Evolutionary conservation across 1,284 basidiomycete genomes (phyloP).

Genomic region (Pyrrhoderma noxium): DNA sequence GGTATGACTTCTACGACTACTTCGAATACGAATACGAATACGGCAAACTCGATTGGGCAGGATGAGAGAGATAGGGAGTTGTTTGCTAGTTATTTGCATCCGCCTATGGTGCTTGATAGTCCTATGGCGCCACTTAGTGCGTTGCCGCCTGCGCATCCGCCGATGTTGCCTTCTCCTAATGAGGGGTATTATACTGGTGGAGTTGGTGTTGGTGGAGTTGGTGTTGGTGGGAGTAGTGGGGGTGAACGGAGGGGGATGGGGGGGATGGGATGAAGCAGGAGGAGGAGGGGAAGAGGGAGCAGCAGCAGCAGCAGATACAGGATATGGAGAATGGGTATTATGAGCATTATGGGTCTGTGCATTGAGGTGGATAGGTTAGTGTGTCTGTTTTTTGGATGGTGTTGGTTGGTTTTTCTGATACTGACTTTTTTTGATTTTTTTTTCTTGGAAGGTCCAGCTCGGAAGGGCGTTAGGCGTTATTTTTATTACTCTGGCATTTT

Average conservation of each 20-base stretch:
- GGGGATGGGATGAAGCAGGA: neutral
- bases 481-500: too few species aligned
- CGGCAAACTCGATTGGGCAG: conserved; percentile 27
- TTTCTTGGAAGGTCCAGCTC: too few species aligned
- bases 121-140: conserved; percentile 21
- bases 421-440: too few species aligned
- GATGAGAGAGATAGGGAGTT: conserved; percentile 44
- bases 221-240: too few species aligned
- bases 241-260: neutral
- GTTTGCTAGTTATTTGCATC: conserved; percentile 48
- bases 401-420: conserved; percentile 14
- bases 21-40: conserved; percentile 15
- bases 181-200: too few species aligned
- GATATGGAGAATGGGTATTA: conserved; percentile 14
- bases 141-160: neutral
- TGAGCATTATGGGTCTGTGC: conserved; percentile 14
- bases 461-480: too few species aligned
- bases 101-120: conserved; percentile 39
- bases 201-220: too few species aligned
- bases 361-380: too few species aligned
- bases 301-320: conserved; percentile 16
- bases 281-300: neutral
- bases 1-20: conserved; percentile 9
- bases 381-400: neutral
- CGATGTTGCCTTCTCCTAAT: neutral